Conservation (phyloP, 1,139 yeast species). For the Hansenula sp. region DNA sequence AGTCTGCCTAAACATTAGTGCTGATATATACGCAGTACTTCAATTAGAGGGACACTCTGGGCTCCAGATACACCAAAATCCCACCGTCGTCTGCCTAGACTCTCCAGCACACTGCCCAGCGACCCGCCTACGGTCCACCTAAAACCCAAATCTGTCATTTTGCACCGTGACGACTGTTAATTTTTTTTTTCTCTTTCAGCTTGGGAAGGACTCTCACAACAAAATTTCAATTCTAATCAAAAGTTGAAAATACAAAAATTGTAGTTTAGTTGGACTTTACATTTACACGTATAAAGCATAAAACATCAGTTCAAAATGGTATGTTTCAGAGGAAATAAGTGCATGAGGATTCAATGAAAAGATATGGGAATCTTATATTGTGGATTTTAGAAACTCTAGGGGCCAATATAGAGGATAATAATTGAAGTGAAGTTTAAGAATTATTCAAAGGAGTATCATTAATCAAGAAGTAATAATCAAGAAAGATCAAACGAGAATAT, state of each 20-base stretch:
- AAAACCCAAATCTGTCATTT: not conserved
- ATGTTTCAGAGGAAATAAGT: conserved; percentile 10
- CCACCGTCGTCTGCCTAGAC: not conserved
- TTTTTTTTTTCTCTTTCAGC: not conserved
- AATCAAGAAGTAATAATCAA: not conserved
- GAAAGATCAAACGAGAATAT: not conserved
- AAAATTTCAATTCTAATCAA: conserved; percentile 15
- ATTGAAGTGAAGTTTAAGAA: too few species aligned
- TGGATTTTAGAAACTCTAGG: not conserved
- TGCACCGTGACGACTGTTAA: not conserved
- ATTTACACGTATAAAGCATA: not conserved
- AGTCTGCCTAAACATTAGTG: not conserved
- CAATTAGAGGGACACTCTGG: not conserved
- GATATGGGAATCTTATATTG: not conserved
- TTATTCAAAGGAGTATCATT: too few species aligned
- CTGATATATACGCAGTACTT: conserved; percentile 10
- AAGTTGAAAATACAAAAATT: conserved; percentile 1
- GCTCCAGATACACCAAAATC: too few species aligned
- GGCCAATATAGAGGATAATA: too few species aligned
- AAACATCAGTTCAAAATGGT: conserved; percentile 25
- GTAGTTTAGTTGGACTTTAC: not conserved
- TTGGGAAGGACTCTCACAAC: conserved; percentile 8
- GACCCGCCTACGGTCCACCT: too few species aligned
- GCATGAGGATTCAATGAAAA: not conserved
- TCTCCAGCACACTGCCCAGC: too few species aligned